Percentiles rank a stretch among this genome's conserved stretches.
Evolutionary conservation across 176 grass and related monocot species (phyloP).

Genomic region (Alopecurus myosuroides): DNA sequence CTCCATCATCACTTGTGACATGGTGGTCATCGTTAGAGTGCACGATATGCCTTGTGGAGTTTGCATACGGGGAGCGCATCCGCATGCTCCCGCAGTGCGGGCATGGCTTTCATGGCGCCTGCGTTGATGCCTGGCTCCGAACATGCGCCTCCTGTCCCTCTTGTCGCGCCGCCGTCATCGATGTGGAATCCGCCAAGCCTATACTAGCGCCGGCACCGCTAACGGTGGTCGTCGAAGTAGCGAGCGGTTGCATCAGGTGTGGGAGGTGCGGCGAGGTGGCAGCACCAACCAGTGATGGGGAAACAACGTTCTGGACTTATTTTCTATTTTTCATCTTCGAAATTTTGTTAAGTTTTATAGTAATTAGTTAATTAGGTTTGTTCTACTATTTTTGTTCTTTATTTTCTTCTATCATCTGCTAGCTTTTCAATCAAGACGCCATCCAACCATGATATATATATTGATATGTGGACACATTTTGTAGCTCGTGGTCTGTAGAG

Average conservation of each 20-base stretch:
- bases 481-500: too few species aligned
- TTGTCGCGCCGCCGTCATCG: not conserved
- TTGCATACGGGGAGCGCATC: not conserved
- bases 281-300: rapidly evolving
- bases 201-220: not conserved
- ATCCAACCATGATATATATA: too few species aligned
- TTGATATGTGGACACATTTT: too few species aligned
- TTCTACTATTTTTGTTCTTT: not conserved
- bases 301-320: not conserved
- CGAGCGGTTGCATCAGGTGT: not conserved
- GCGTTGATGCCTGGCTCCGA: constrained; percentile 69
- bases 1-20: rapidly evolving
- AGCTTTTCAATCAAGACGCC: not conserved
- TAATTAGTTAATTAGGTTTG: too few species aligned
- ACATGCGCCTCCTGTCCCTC: not conserved
- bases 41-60: not conserved
- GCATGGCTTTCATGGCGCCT: constrained; percentile 52
- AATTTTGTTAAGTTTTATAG: too few species aligned
- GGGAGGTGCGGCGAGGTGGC: constrained; percentile 16
- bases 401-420: not conserved
- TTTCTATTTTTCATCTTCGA: too few species aligned
- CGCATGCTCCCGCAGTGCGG: constrained; percentile 59
- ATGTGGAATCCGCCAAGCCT: not conserved
- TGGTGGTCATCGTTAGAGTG: not conserved
- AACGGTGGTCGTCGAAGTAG: not conserved